Evolutionary conservation across 1,139 yeast genomes (phyloP), one percentile per base, ranked within the genome.

Genomic region (Suhomyces terraborum): DNA sequence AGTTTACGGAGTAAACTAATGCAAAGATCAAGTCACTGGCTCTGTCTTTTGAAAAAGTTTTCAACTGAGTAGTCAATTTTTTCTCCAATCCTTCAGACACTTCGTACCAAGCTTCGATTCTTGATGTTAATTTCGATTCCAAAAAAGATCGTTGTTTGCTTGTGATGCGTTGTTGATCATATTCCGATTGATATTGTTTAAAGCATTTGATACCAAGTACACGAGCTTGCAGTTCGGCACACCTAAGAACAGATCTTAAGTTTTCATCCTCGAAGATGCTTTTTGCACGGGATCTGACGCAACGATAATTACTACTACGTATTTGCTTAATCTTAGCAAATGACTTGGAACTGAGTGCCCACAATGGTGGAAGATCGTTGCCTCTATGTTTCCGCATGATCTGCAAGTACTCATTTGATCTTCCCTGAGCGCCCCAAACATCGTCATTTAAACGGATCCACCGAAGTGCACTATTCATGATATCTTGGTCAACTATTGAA

Each of bases 21-120:
- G 79, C 81, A 58, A 79, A 79, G 2, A 79, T 66, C 36, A 80
- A 50, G 20, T 64, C 58, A 0, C 74, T 55, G 0, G 80, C 83
- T 18, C 66, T 60, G 3, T 61, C 57, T 42, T 61, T 67, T 8
- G 59, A 54, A 45, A 75, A 28, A 1, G 36, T 26, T 1, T 36
- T 10, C 3, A 73, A 40, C 24, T 54, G 53, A 1, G 45, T 34
- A 6, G 49, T 39, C 4, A 75, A 53, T 8, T 49, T 49, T 0
- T 42, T 35, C 4, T 45, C 46, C 20, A 60, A 46, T 4, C 49
- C 56, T 2, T 28, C 48, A 4, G 50, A 47, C 4, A 38, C 36
- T 4, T 53, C 55, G 41, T 61, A 65, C 10, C 41, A 23, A 17
- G 42, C 46, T 27, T 43, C 46, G 1, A 58, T 53, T 34, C 50